These are phyloP conservation scores for Alternaria ventricosa DNA, from an alignment of 2,329 filamentous ascomycete genomes.

Conservation along the genomic window DNA sequence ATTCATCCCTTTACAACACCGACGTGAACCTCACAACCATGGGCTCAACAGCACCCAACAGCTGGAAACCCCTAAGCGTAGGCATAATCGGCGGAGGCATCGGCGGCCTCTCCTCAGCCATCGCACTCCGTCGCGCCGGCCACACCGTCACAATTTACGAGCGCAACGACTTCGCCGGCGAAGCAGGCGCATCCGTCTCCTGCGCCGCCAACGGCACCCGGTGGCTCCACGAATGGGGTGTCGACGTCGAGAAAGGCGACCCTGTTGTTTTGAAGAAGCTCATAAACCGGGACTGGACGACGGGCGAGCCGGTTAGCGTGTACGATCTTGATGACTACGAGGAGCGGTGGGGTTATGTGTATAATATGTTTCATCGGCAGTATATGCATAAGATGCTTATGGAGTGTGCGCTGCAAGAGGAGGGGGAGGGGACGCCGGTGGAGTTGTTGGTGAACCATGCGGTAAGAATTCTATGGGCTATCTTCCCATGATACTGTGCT, in stretches of 20 bases:
- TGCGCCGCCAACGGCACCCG: conserved; percentile 74
- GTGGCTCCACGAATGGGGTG: conserved; percentile 72
- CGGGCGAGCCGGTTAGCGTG: conserved; percentile 69
- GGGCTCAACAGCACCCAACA: not conserved
- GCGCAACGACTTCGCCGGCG: conserved; percentile 68
- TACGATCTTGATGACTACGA: conserved; percentile 71
- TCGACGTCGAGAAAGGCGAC: conserved; percentile 69
- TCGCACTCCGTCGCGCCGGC: conserved; percentile 61
- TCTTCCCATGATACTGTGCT: not conserved
- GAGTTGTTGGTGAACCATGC: conserved; percentile 64
- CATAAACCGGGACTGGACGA: conserved; percentile 74
- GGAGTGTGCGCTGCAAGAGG: conserved; percentile 61
- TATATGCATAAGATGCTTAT: conserved; percentile 73
- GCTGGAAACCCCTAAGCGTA: conserved; percentile 39
- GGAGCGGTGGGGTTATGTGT: conserved; percentile 65
- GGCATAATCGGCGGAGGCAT: conserved; percentile 61
- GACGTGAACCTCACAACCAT: not conserved
- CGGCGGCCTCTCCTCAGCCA: conserved; percentile 59
- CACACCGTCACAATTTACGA: conserved; percentile 70
- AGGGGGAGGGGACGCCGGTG: conserved; percentile 62
- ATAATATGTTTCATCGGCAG: conserved; percentile 74
- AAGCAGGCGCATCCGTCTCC: conserved; percentile 61
- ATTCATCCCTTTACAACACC: not conserved
- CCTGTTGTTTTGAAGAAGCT: conserved; percentile 70
- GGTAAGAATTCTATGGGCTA: conserved; percentile 10